Evolutionary conservation across 495 filamentous ascomycete species (phyloP).

Genomic region (Aspergillus leporis): DNA sequence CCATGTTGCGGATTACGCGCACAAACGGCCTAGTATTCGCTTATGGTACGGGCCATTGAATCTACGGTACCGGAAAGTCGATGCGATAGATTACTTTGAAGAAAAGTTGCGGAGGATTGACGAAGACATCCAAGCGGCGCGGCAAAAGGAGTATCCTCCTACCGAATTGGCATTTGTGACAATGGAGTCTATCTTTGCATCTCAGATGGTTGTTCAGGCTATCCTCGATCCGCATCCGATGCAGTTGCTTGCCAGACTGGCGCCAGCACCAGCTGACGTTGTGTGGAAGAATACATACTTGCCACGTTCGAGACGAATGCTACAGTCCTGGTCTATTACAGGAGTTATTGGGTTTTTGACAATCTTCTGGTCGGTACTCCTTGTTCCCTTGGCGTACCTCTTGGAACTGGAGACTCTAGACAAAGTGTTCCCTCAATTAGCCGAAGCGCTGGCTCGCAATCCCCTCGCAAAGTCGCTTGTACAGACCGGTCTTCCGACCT

Average conservation of each 20-base stretch:
- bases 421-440: conserved; percentile 70
- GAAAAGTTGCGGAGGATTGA: conserved; percentile 82
- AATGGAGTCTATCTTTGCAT: conserved; percentile 90
- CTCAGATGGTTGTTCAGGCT: conserved; percentile 93
- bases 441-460: conserved; percentile 63
- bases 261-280: conserved; percentile 85
- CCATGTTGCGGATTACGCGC: conserved; percentile 39
- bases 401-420: conserved; percentile 76
- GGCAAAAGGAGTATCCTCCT: conserved; percentile 75
- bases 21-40: conserved; percentile 64
- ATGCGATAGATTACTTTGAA: conserved; percentile 92
- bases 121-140: conserved; percentile 67
- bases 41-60: conserved; percentile 81
- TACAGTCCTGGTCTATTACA: conserved; percentile 80
- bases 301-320: conserved; percentile 69
- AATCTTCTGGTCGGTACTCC: conserved; percentile 84
- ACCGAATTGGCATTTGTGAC: conserved; percentile 92
- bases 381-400: conserved; percentile 76
- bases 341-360: conserved; percentile 76
- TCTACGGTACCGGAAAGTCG: conserved; percentile 69
- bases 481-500: conserved; percentile 82
- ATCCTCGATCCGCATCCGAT: conserved; percentile 86
- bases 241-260: conserved; percentile 78
- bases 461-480: conserved; percentile 72
- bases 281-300: conserved; percentile 93